A percentile compares a stretch with the other conserved stretches of the same genome.
Conservation (phyloP, 345 rosid genomes). For the Rhodomyrtus tomentosa region DNA sequence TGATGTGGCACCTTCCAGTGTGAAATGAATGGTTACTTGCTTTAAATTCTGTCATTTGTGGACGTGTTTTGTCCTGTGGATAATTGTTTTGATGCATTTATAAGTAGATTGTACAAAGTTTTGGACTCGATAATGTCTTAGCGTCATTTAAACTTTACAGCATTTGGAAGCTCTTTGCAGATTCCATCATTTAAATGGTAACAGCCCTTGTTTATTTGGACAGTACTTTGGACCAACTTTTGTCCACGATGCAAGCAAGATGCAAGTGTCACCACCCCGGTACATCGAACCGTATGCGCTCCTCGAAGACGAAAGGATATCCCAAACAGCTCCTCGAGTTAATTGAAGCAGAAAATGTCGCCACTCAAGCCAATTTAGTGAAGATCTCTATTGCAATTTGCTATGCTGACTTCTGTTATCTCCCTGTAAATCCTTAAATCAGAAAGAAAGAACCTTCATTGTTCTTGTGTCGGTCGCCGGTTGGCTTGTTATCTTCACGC, state of each 20-base stretch:
- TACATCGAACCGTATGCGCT: slow-evolving; percentile 62
- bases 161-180: background rate
- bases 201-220: background rate
- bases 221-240: slow-evolving; percentile 78
- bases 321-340: slow-evolving; percentile 43
- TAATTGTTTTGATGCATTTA: background rate
- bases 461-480: background rate
- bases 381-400: background rate
- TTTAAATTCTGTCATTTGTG: background rate
- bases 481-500: background rate
- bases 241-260: slow-evolving; percentile 48
- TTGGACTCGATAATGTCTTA: background rate
- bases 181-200: background rate
- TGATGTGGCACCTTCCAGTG: background rate
- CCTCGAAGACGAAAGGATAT: slow-evolving; percentile 74
- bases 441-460: background rate
- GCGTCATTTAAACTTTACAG: background rate
- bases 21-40: background rate
- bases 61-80: background rate
- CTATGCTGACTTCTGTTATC: background rate
- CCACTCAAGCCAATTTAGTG: background rate
- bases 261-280: slow-evolving; percentile 34
- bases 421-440: background rate
- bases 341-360: slow-evolving; percentile 10
- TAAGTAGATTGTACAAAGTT: background rate